These are phyloP conservation scores for Aspergillus hortae DNA, from an alignment of 2,329 filamentous ascomycete species.

Conservation along the genomic window DNA sequence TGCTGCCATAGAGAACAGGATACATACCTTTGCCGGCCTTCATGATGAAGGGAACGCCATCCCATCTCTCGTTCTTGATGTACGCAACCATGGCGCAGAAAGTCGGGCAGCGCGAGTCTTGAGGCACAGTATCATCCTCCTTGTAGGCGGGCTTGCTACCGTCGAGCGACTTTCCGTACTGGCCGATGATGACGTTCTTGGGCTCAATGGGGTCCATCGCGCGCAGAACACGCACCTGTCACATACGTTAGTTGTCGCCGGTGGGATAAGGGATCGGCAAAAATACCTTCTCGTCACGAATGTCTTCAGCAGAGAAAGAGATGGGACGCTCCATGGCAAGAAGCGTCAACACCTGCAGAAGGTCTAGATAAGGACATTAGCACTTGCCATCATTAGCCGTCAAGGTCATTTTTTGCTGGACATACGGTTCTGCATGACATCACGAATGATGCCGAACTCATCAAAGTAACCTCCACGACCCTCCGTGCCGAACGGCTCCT, in stretches of 20 bases:
- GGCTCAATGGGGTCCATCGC: slow-evolving; percentile 93
- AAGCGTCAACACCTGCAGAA: slow-evolving; percentile 92
- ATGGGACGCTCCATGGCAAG: slow-evolving; percentile 98
- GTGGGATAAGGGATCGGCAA: background rate
- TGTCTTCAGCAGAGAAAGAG: slow-evolving; percentile 96
- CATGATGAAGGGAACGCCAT: slow-evolving; percentile 97
- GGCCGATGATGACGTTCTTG: slow-evolving; percentile 99
- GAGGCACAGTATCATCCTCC: slow-evolving; percentile 96
- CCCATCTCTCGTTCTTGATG: slow-evolving; percentile 99
- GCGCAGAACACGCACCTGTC: slow-evolving; percentile 77
- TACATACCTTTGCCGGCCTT: slow-evolving; percentile 82
- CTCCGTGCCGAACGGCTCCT: slow-evolving; percentile 98
- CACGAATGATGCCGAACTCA: slow-evolving; percentile 98
- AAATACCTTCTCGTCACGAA: slow-evolving; percentile 83
- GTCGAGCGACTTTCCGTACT: slow-evolving; percentile 95
- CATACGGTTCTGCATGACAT: slow-evolving; percentile 97
- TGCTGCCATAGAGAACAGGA: background rate
- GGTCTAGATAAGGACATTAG: slow-evolving; percentile 49
- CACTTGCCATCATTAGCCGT: background rate
- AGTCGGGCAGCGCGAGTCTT: slow-evolving; percentile 94
- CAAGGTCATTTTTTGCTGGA: slow-evolving; percentile 9
- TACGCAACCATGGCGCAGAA: slow-evolving; percentile 97
- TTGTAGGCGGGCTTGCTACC: slow-evolving; percentile 97
- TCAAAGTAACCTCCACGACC: slow-evolving; percentile 98
- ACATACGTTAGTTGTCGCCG: background rate